Base-by-base conservation (phyloP, 2,329 filamentous ascomycete species). In the Aspergillus ochraceoroseus region DNA sequence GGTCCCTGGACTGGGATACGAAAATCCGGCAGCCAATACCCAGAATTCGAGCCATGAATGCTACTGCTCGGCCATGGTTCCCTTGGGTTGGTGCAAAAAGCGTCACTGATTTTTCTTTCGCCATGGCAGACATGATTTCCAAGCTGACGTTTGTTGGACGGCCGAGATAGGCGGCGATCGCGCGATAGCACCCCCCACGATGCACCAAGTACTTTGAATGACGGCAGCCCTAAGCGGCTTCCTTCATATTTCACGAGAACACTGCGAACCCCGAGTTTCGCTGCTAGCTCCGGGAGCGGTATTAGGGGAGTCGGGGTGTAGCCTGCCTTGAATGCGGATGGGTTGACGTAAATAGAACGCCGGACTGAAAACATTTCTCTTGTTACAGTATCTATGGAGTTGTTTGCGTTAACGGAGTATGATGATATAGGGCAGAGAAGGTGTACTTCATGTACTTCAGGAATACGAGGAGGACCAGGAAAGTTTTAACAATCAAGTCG, bases 151-250 rank as follows among this genome's bases (percentile, higher is more conserved):
- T 65, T 0, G 67, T 47, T 0, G 70, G 59, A 0, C 79, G 60
- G 2, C 56, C 59, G 0, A 80, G 60, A 5, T 64, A 59, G 1
- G 64, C 55, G 0, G 66, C 57, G 5, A 86, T 55, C 9, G 80
- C 76, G 5, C 75, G 73, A 51, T 78, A 82, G 2, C 76, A 72
- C 0, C 77, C 83, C n/a, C 83, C 83, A 90, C 0, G 82, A 85
- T 1, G 85, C 85, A 13, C 85, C 86, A 0, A 89, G 73, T 30
- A 89, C 85, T 62, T 92, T 92, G 70, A 89, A 90, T 0, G 84
- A 75, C 0, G 83, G 82, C 1, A 89, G 70, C 0, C 80, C 80
- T 25, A 87, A 77, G 4, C 85, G 75, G 38, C 65, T 69, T 18
- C 76, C 79, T 59, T 90, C 85, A 52, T 88, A 78, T 56, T 90